phyloP scores from a whole-genome alignment of 2,329 filamentous ascomycete genomes.

The Neofusicoccum parvum region DNA sequence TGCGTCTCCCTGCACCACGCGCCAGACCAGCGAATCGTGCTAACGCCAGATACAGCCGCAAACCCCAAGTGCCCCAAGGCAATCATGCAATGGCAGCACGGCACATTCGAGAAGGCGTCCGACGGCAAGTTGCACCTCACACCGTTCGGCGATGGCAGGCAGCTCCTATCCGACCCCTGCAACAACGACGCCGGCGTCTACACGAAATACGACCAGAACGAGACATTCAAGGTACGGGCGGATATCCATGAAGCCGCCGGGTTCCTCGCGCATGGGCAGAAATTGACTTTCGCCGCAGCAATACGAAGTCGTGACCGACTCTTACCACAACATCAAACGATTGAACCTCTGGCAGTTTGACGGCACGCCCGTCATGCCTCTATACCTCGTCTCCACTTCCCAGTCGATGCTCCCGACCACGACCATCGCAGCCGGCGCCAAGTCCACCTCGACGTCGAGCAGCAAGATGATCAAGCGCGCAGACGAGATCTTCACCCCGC shows the following conservation, averaged over 20 bases:
- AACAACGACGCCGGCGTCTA: slow-evolving; percentile 57
- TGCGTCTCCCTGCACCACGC: slow-evolving; percentile 44
- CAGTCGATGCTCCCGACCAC: slow-evolving; percentile 71
- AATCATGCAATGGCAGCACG: slow-evolving; percentile 75
- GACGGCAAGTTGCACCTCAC: slow-evolving; percentile 62
- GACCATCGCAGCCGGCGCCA: slow-evolving; percentile 53
- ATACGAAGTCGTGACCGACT: slow-evolving; percentile 55
- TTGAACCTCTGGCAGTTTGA: slow-evolving; percentile 67
- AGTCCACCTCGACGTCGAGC: slow-evolving; percentile 41
- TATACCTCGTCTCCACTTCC: slow-evolving; percentile 65
- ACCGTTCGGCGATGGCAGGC: slow-evolving; percentile 68
- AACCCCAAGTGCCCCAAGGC: slow-evolving; percentile 64
- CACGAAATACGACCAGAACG: slow-evolving; percentile 67
- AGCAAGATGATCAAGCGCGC: slow-evolving; percentile 33
- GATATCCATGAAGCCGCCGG: not conserved
- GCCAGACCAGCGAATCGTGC: not conserved
- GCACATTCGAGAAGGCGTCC: slow-evolving; percentile 57
- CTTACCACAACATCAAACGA: slow-evolving; percentile 63
- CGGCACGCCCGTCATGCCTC: slow-evolving; percentile 65
- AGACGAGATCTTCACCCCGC: slow-evolving; percentile 38
- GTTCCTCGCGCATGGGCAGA: not conserved
- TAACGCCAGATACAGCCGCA: slow-evolving; percentile 50
- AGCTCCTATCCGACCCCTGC: slow-evolving; percentile 68
- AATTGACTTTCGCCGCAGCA: slow-evolving; percentile 32
- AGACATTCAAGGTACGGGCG: slow-evolving; percentile 59